Evolutionary conservation across 2,329 filamentous ascomycete genomes (phyloP), one percentile per base, ranked within the genome.

Genomic region (Zopfia rhizophila): DNA sequence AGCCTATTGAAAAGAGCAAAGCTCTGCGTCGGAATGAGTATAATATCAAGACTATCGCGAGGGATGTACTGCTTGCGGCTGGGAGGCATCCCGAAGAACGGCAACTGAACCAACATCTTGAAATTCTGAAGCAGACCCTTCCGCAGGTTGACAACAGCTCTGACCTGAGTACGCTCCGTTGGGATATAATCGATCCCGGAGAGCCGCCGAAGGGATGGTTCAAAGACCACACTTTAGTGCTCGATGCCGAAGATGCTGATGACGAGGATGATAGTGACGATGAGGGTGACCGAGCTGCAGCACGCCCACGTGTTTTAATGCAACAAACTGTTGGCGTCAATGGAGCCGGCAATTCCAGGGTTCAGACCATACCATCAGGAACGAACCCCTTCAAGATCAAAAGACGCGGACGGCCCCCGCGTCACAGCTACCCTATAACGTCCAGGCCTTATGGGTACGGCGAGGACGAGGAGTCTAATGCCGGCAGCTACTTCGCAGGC

Each of bases 131-230:
- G 25, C 66, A 69, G 6, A 72, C 63, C 3, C 72, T 82, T 12
- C 61, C 65, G 11, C 64, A 66, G 7, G 70, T 84, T 4, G 72
- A 77, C 30, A 61, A 66, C 36, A 65, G 66, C 7, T 74, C 78
- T 5, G 82, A 87, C 61, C 67, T 87, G 10, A 76, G 73, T 22
- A 86, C 82, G 0, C 77, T 87, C 36, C 74, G 78, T 42, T 87
- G 84, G 84, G 81, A 85, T 59, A 51, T 84, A 3, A 77, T 87
- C 16, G 84, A 87, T 60, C 81, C 82, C 16, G 80, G 78, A 25
- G 72, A 73, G 6, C 78, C 78, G 13, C 69, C 72, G 3, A 60
- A 56, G 38, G 67, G 63, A 3, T 69, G 69, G 31, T 66, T 64
- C 43, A 61, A 62, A 37, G 54, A 60, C 24, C 35, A 51, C n/a